phyloP scores from a whole-genome alignment of 2,329 filamentous ascomycete genomes.

The Diaporthe humulicola region DNA sequence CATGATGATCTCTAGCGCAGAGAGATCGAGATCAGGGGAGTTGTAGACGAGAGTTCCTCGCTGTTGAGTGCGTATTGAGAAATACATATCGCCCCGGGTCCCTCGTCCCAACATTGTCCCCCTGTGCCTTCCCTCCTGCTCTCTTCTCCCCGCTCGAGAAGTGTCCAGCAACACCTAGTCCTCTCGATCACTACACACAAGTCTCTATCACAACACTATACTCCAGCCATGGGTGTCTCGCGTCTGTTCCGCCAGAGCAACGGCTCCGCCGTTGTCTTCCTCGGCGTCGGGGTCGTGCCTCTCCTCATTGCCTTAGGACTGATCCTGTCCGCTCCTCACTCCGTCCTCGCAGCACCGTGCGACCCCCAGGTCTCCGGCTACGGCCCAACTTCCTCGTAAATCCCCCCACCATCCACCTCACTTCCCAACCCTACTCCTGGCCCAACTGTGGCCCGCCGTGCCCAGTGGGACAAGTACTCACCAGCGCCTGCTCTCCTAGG shows the following conservation, averaged over 20 bases:
- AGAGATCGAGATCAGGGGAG: neutral
- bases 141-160: neutral
- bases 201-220: neutral
- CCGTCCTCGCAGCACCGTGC: neutral
- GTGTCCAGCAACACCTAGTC: neutral
- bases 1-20: neutral
- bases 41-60: neutral
- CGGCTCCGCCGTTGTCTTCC: neutral
- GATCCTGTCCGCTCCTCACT: slow-evolving; percentile 4
- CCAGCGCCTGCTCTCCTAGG: neutral
- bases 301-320: neutral
- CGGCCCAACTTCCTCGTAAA: neutral
- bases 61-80: neutral
- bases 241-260: neutral
- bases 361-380: neutral
- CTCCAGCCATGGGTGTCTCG: neutral
- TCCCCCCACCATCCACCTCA: neutral
- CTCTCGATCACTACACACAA: neutral
- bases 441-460: no score
- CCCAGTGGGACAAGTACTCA: neutral
- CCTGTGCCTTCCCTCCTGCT: neutral
- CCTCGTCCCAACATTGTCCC: neutral
- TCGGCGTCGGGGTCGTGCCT: neutral
- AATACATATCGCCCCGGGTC: neutral
- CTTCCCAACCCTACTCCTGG: neutral